These are phyloP conservation scores for Wallacemonas sp. DNA, from an alignment of 208 protist species.

Conservation along the genomic window DNA sequence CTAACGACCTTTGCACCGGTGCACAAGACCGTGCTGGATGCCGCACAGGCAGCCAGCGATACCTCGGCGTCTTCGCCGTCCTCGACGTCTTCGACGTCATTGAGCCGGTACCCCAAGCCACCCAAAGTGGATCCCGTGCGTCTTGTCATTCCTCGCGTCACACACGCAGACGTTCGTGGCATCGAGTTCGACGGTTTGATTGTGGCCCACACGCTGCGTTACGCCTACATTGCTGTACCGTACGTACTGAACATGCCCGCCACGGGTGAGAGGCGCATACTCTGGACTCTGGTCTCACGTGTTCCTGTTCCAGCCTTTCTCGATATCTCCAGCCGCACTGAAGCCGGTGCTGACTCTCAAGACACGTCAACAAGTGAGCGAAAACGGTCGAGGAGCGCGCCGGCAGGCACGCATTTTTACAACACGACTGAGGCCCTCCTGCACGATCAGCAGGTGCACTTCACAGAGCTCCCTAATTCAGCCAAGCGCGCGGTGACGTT, in stretches of 20 bases:
- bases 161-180: constrained; percentile 73
- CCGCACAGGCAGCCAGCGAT: constrained; percentile 9
- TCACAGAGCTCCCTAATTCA: constrained; percentile 16
- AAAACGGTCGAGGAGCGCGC: too few relatives aligned
- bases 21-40: constrained; percentile 15
- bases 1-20: constrained; percentile 2
- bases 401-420: constrained; percentile 8
- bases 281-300: constrained; percentile 26
- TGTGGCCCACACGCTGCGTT: constrained; percentile 55
- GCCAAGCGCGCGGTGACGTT: constrained; percentile 39
- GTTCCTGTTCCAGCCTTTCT: constrained; percentile 30
- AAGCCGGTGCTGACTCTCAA: neutral
- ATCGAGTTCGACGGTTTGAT: constrained; percentile 66
- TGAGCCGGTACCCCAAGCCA: too few relatives aligned
- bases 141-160: constrained; percentile 17
- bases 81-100: neutral
- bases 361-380: too few relatives aligned
- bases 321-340: neutral
- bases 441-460: constrained; percentile 15
- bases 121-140: too few relatives aligned
- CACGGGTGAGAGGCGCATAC: neutral
- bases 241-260: constrained; percentile 17
- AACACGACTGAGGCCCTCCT: constrained; percentile 19
- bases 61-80: neutral
- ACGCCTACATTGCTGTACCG: constrained; percentile 74